Evolutionary conservation across 352 stramenopile species (phyloP).

Genomic region (Pythium brachiatum): DNA sequence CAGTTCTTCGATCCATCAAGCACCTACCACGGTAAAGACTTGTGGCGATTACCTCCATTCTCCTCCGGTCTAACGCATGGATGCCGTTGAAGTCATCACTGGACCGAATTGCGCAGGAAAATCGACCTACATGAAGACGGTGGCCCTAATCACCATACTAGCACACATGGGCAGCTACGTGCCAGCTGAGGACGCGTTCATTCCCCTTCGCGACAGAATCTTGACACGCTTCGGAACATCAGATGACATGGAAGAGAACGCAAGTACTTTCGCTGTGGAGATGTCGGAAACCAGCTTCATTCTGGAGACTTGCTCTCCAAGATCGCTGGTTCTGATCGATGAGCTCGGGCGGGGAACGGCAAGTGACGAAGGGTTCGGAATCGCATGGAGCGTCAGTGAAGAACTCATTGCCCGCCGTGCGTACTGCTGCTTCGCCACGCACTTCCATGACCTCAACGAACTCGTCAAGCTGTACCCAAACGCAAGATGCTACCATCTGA

Average conservation of each 20-base stretch:
- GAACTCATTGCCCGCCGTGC: conserved; percentile 60
- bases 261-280: conserved; percentile 90
- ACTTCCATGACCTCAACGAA: conserved; percentile 80
- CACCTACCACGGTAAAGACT: conserved; percentile 21
- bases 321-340: conserved; percentile 88
- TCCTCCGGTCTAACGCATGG: conserved; percentile 8
- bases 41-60: too few species aligned
- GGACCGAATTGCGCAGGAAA: conserved; percentile 91
- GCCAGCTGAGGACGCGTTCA: conserved; percentile 70
- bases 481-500: conserved; percentile 73
- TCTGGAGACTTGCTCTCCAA: conserved; percentile 62
- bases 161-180: conserved; percentile 92
- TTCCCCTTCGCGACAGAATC: conserved; percentile 88
- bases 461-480: conserved; percentile 64
- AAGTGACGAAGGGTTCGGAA: conserved; percentile 84
- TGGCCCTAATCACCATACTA: conserved; percentile 88
- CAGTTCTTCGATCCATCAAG: conserved; percentile 27
- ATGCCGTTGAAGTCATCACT: conserved; percentile 72
- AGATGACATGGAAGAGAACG: conserved; percentile 93
- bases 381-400: conserved; percentile 89
- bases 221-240: conserved; percentile 90
- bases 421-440: conserved; percentile 90
- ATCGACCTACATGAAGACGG: conserved; percentile 82
- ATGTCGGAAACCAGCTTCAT: conserved; percentile 91
- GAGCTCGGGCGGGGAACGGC: conserved; percentile 89